Evolutionary conservation across 2,329 filamentous ascomycete species (phyloP).

Genomic region (Fusarium globosum): DNA sequence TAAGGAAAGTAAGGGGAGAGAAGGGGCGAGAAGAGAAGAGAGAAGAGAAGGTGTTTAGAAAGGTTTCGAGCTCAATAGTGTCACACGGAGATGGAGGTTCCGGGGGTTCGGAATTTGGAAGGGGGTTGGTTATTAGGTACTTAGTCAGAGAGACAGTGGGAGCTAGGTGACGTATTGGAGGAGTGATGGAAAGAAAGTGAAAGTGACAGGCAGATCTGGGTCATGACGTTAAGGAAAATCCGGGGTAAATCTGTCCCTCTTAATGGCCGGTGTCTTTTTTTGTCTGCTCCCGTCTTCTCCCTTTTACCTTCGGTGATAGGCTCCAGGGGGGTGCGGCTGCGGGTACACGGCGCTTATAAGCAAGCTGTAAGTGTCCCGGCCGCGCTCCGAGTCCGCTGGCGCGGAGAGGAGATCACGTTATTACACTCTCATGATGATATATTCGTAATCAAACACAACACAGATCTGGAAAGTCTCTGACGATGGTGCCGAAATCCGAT

Average conservation of each 20-base stretch:
- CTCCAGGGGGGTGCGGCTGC: slow-evolving; percentile 26
- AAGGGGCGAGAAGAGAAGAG: not conserved
- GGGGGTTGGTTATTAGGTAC: not conserved
- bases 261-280: slow-evolving; percentile 21
- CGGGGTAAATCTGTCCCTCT: slow-evolving; percentile 35
- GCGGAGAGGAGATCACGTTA: slow-evolving; percentile 10
- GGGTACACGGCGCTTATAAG: slow-evolving; percentile 24
- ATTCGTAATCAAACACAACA: not conserved
- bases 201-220: not conserved
- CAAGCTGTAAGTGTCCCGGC: slow-evolving; percentile 5
- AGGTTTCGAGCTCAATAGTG: not conserved
- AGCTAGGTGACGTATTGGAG: slow-evolving; percentile 26
- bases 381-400: slow-evolving; percentile 27
- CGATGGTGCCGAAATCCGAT: not conserved
- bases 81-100: slow-evolving; percentile 19
- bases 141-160: not conserved
- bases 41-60: slow-evolving; percentile 1
- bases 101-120: slow-evolving; percentile 23
- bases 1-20: slow-evolving; percentile 31
- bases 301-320: slow-evolving; percentile 15
- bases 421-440: not conserved
- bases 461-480: not conserved
- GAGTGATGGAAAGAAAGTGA: slow-evolving; percentile 6
- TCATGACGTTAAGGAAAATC: slow-evolving; percentile 41
- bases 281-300: not conserved